phyloP scores from a whole-genome alignment of 208 protist species.

The Borovskyia barvae region DNA sequence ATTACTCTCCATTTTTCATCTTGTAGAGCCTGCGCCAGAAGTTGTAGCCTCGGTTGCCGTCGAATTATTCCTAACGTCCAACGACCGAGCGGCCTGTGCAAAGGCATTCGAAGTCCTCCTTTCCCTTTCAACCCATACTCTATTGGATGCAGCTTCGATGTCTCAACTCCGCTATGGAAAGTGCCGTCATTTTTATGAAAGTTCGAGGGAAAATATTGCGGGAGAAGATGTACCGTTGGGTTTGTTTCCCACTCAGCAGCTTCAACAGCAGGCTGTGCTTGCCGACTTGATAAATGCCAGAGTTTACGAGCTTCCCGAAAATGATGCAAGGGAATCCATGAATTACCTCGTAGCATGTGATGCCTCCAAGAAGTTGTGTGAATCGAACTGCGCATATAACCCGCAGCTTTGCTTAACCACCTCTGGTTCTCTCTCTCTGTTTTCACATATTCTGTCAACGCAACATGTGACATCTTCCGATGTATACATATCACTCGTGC shows the following conservation, averaged over 20 bases:
- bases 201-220: too few relatives aligned
- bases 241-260: too few relatives aligned
- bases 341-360: conserved; percentile 10
- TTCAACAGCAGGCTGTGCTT: too few relatives aligned
- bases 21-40: neutral
- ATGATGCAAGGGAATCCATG: neutral
- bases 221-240: too few relatives aligned
- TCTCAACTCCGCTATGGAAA: too few relatives aligned
- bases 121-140: neutral
- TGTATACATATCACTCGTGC: conserved; percentile 11
- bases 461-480: conserved; percentile 10
- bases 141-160: too few relatives aligned
- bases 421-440: neutral
- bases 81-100: conserved; percentile 7
- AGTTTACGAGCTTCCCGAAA: neutral
- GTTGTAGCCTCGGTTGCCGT: neutral
- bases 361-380: conserved; percentile 5
- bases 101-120: conserved; percentile 8
- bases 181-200: too few relatives aligned
- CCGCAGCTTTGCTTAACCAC: too few relatives aligned
- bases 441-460: conserved; percentile 2
- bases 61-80: conserved; percentile 8
- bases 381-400: neutral
- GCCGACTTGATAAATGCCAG: neutral
- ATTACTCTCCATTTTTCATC: conserved; percentile 8